Conservation (phyloP, 1,284 basidiomycete species). For the Sanghuangporus sanghuang region DNA sequence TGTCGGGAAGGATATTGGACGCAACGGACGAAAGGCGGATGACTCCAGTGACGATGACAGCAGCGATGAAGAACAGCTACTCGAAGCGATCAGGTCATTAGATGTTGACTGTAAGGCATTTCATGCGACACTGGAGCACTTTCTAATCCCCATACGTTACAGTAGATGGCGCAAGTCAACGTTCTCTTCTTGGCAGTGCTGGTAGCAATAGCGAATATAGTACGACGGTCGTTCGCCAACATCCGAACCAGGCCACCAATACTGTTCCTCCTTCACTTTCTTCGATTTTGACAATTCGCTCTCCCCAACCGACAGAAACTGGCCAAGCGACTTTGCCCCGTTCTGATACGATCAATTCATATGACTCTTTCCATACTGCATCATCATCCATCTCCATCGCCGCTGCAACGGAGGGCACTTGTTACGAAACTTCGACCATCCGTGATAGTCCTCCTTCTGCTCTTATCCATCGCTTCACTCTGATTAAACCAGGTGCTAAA, state of each 20-base stretch:
- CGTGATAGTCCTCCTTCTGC: constrained; percentile 38
- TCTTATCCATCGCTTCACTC: constrained; percentile 78
- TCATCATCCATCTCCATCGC: constrained; percentile 51
- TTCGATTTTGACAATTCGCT: constrained; percentile 68
- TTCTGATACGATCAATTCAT: constrained; percentile 48
- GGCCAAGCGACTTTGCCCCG: constrained; percentile 22
- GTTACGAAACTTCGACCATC: constrained; percentile 36
- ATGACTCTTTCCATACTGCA: constrained; percentile 68
- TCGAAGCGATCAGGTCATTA: constrained; percentile 57
- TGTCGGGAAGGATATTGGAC: constrained; percentile 51
- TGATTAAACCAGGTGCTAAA: constrained; percentile 72
- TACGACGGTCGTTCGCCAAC: constrained; percentile 56
- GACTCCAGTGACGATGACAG: constrained; percentile 39
- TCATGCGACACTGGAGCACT: constrained; percentile 36
- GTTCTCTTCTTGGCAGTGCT: constrained; percentile 46
- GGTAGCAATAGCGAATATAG: constrained; percentile 51
- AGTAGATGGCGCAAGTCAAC: constrained; percentile 34
- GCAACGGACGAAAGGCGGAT: constrained; percentile 21
- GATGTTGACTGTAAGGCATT: constrained; percentile 43
- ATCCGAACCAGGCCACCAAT: constrained; percentile 34
- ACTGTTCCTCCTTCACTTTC: constrained; percentile 54
- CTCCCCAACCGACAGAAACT: constrained; percentile 45
- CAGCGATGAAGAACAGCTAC: constrained; percentile 63
- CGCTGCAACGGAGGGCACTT: constrained; percentile 68
- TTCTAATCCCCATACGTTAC: constrained; percentile 17